Evolutionary conservation across 805 yeast species (phyloP).

Genomic region (Suhomyces prunicola): DNA sequence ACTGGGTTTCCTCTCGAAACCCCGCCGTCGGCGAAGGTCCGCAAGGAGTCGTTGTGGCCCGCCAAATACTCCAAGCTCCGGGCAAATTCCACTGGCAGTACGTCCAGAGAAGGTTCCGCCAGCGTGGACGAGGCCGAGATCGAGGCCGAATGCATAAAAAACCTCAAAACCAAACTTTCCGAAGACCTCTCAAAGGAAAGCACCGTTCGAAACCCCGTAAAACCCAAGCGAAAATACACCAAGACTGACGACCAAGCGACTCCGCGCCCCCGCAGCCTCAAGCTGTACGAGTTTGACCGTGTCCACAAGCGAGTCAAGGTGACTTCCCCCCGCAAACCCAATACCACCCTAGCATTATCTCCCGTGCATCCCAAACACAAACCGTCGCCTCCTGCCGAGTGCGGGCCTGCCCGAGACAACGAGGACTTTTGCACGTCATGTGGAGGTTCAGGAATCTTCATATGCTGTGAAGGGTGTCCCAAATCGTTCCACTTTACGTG

Average conservation of each 20-base stretch:
- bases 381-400: slow-evolving; percentile 7
- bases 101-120: slow-evolving; percentile 12
- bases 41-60: slow-evolving; percentile 56
- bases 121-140: slow-evolving; percentile 12
- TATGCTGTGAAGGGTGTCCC: slow-evolving; percentile 95
- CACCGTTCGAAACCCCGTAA: slow-evolving; percentile 14
- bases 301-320: slow-evolving; percentile 16
- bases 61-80: slow-evolving; percentile 20
- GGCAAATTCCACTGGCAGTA: slow-evolving; percentile 7
- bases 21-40: slow-evolving; percentile 60
- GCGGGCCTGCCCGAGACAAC: slow-evolving; percentile 38
- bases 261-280: not conserved
- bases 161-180: slow-evolving; percentile 13
- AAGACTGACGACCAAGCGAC: not conserved
- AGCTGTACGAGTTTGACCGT: not conserved
- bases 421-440: slow-evolving; percentile 92
- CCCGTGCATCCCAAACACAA: not conserved
- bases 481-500: slow-evolving; percentile 89
- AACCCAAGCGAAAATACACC: slow-evolving; percentile 2
- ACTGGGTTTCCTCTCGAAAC: slow-evolving; percentile 74
- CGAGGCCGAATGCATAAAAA: slow-evolving; percentile 10
- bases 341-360: slow-evolving; percentile 19
- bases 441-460: slow-evolving; percentile 81
- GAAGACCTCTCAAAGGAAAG: slow-evolving; percentile 15
- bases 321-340: slow-evolving; percentile 31